Base-by-base conservation (phyloP, 192 early-diverging fungal genomes). In the Coemansia sp. region DNA sequence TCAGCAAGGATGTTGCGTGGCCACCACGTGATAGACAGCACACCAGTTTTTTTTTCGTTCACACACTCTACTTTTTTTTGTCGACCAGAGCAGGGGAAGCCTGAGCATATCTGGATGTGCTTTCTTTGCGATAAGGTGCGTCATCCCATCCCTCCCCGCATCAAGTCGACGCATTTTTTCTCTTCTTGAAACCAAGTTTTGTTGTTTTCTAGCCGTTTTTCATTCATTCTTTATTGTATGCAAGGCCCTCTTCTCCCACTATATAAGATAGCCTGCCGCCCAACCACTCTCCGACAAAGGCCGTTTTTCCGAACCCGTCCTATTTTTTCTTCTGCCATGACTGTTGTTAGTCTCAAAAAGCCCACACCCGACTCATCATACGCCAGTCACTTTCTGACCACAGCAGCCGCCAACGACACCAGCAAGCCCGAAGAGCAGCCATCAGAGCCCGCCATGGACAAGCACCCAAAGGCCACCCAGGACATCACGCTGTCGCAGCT, bases 311-410 rank as follows among this genome's bases (percentile, higher is more conserved):
- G 11, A 45, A 45, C 11, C 6, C 29, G 7, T 57, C 32, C 34
- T 57, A 57, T 57, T 57, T 57, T 25, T 67, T 64, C 34, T 25
- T 40, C 60, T 40, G 28, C 56, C 36, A 81, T 81, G 78, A 81
- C 78, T 30, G 60, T 81, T 50, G 32, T 69, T 18, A 66, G 64
- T 33, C n/a, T 80, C n/a, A 62, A 63, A 20, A 51, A n/a, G 36
- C 25, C 49, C 28, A 31, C 56, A 7, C 29, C 48, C n/a, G 31
- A 28, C 33, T 81, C 78, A 20, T 81, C 78, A 16, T 81, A 72
- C 60, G 78, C 69, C 12, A 58, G 70, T 36, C 73, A 81, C 33
- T 48, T 72, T 8, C 49, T 72, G 64, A 72, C 73, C 20, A 62
- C 60, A 16, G 60, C 28, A 7, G 31, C 11, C 16, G 17, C 29